phyloP scores from a whole-genome alignment of 73 alveolate species.

The Symbiodinium pilosum region DNA sequence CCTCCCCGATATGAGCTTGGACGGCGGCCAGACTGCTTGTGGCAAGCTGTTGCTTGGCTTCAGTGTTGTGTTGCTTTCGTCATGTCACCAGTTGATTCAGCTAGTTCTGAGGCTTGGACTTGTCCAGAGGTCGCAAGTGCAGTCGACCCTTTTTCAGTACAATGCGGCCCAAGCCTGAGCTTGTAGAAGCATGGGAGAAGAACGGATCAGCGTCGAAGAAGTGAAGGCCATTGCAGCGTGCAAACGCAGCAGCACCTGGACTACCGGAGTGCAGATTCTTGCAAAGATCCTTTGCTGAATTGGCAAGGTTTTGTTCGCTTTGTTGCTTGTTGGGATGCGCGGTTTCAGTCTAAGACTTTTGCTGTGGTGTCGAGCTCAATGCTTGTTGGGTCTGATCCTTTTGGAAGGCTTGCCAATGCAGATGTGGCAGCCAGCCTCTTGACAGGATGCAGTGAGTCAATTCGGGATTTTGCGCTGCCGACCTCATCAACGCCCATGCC shows the following conservation, averaged over 20 bases:
- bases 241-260: conserved; percentile 25
- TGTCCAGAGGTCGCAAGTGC: conserved; percentile 11
- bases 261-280: neutral
- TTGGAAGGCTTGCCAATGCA: neutral
- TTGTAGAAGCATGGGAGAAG: too few relatives aligned
- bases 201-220: too few relatives aligned
- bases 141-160: conserved; percentile 39
- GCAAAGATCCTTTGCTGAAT: neutral
- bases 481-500: too few relatives aligned
- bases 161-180: conserved; percentile 1
- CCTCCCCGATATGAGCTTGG: neutral
- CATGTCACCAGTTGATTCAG: too few relatives aligned
- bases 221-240: conserved; percentile 44
- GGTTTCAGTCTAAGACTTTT: too few relatives aligned
- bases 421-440: conserved; percentile 3
- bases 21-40: neutral
- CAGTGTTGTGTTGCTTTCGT: too few relatives aligned
- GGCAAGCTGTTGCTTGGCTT: too few relatives aligned
- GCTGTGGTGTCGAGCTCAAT: too few relatives aligned
- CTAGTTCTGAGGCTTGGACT: conserved; percentile 2
- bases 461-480: too few relatives aligned
- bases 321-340: too few relatives aligned
- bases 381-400: too few relatives aligned
- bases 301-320: too few relatives aligned
- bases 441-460: neutral